Base-by-base conservation (phyloP, 2,329 filamentous ascomycete species). In the Daldinia sp. region DNA sequence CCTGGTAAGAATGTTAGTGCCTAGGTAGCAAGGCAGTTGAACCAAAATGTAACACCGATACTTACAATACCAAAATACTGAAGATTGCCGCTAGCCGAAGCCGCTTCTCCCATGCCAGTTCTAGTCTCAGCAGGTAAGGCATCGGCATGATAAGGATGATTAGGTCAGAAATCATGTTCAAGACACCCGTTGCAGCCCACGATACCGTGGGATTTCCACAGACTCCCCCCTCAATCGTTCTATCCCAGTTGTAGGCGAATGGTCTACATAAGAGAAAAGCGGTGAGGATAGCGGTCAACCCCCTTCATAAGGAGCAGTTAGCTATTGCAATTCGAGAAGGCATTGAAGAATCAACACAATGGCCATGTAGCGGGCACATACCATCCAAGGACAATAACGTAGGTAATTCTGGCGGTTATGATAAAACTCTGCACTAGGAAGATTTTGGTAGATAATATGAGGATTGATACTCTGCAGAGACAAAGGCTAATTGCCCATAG, bases 201-300 rank as follows among this genome's bases (percentile, higher is more conserved):
- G 73, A 75, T 30, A 74, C 42, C 6, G 74, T 72, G 54, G 76
- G 72, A 71, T 78, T 75, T 26, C 77, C 77, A 61, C 76, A 82
- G 5, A 72, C 67, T 13, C 80, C 77, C 20, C 73, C 76, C 10
- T 72, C 74, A 44, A 78, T 76, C 15, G 70, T 64, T 33, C 69
- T 76, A 60, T 81, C 70, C 79, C 80, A 82, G 53, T 76, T 79
- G 55, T 76, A 77, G 7, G 76, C 73, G 33, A 82, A 73, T 1
- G 80, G 81, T n/a, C 63, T 74, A 68, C 80, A 82, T 55, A 81
- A 78, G 41, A 81, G 72, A 64, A 76, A 72, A 7, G 76, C 73
- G 20, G 71, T 73, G 15, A 80, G 56, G 51, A 79, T 73, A 12
- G 74, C 74, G n/a, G 72, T 70, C 13, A 74, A 13, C 2, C 72